Evolutionary conservation across 306 rosid genomes (phyloP), one percentile per base, ranked within the genome.

Genomic region (Cicer judaicum): DNA sequence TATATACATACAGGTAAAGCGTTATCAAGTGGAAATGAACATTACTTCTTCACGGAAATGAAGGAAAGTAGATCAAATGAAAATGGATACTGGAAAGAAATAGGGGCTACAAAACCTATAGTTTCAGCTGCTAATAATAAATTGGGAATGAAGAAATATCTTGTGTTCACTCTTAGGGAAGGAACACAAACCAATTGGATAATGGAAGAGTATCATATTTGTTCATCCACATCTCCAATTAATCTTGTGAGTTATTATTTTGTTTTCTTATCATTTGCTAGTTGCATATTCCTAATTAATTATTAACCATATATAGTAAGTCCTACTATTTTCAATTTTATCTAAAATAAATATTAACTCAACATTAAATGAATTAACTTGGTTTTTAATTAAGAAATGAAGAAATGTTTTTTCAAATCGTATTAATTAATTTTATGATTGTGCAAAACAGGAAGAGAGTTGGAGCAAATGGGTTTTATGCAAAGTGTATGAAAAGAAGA

Each of bases 1-100:
- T 29, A 29, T 29, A 29, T 29, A 29, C 34, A 29, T 29, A 53
- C 34, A 84, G 90, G 88, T 14, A 81, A 81, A 54, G 84, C 88
- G 9, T 63, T 84, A 55, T 75, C 86, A 64, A 84, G 68, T 79
- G 88, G 79, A 69, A 81, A 77, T 64, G 53, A 75, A 18, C 72
- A 75, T 74, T 86, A 86, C 73, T 84, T 84, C 61, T 86, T 86
- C 79, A 79, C 68, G 42, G 75, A 76, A 71, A 63, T 13, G 77
- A 84, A 80, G 57, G 83, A 81, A 74, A 56, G 72, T 7, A 77
- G 82, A 79, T 38, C 34, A 36, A 84, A 84, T 42, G 76, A 68
- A 79, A 76, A 69, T 72, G 90, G 90, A 29, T 84, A 68, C 73
- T 84, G 90, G 90, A 86, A 57, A 75, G 88, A 84, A 73, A 68